A percentile compares a stretch with the other conserved stretches of the same genome.
These are phyloP conservation scores for Fusarium burgessii DNA, from an alignment of 2,329 filamentous ascomycete species.

Conservation along the genomic window DNA sequence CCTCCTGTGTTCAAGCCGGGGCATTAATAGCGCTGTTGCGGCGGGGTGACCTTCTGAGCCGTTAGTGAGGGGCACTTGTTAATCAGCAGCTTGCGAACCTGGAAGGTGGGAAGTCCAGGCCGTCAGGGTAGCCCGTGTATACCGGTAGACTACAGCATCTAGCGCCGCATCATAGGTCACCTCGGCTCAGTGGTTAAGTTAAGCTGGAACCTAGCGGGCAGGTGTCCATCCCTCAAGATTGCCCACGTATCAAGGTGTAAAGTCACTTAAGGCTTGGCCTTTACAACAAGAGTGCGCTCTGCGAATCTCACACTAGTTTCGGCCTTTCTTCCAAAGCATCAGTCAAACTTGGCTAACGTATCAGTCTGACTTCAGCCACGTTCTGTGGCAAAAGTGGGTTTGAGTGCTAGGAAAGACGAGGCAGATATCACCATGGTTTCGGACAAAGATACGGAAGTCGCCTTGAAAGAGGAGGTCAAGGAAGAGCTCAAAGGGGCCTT, in stretches of 20 bases:
- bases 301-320: neutral
- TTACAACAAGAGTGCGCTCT: constrained; percentile 12
- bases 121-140: neutral
- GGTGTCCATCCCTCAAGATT: constrained; percentile 15
- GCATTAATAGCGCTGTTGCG: constrained; percentile 5
- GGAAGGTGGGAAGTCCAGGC: neutral
- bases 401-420: constrained; percentile 16
- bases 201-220: constrained; percentile 6
- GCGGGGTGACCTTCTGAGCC: constrained; percentile 25
- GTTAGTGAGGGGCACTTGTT: constrained; percentile 19
- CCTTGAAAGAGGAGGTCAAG: constrained; percentile 43
- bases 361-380: constrained; percentile 6
- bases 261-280: constrained; percentile 19
- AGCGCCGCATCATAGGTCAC: constrained; percentile 32
- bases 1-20: neutral
- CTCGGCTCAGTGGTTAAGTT: constrained; percentile 33
- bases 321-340: neutral
- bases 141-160: constrained; percentile 2
- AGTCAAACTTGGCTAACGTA: neutral
- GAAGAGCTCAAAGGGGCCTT: constrained; percentile 21
- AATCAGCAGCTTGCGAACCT: neutral
- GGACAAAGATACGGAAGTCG: constrained; percentile 41
- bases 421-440: constrained; percentile 34
- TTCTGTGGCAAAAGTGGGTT: constrained; percentile 28
- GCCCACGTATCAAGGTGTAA: constrained; percentile 15